These are phyloP conservation scores for Hypomyces perniciosus DNA, from an alignment of 2,329 filamentous ascomycete genomes.

Conservation along the genomic window DNA sequence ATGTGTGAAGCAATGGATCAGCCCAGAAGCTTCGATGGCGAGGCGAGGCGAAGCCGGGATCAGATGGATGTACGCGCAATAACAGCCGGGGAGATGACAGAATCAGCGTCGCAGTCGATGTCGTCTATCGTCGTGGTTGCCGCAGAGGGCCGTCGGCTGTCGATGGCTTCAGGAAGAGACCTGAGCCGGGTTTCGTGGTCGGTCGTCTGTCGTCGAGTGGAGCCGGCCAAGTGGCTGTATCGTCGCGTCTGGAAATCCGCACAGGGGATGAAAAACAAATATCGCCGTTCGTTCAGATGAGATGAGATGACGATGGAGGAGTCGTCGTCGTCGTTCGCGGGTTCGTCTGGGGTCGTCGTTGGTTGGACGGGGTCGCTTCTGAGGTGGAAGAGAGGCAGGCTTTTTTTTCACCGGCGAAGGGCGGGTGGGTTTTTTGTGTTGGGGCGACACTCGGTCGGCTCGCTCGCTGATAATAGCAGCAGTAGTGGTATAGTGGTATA, in stretches of 20 bases:
- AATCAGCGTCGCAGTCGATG: conserved; percentile 10
- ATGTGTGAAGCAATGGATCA: conserved; percentile 1
- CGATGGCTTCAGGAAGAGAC: conserved; percentile 14
- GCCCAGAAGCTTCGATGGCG: neutral
- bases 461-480: conserved; percentile 4
- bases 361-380: conserved; percentile 8
- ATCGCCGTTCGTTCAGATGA: neutral
- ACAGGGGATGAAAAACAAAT: neutral
- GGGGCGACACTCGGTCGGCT: conserved; percentile 9
- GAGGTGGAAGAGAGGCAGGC: conserved; percentile 10
- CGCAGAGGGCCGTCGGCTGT: conserved; percentile 25
- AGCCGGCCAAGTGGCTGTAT: conserved; percentile 1
- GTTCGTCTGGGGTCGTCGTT: conserved; percentile 3
- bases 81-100: neutral
- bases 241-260: conserved; percentile 12
- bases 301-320: conserved; percentile 8
- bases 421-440: conserved; percentile 12
- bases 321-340: conserved; percentile 12
- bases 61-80: neutral
- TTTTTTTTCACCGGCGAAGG: conserved; percentile 12
- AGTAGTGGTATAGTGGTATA: neutral
- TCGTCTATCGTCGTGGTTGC: conserved; percentile 27
- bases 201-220: conserved; percentile 2
- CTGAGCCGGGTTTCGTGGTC: conserved; percentile 4
- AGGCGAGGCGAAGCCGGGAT: conserved; percentile 1